Evolutionary conservation across 306 rosid genomes (phyloP).

Genomic region (Pyrus communis): DNA sequence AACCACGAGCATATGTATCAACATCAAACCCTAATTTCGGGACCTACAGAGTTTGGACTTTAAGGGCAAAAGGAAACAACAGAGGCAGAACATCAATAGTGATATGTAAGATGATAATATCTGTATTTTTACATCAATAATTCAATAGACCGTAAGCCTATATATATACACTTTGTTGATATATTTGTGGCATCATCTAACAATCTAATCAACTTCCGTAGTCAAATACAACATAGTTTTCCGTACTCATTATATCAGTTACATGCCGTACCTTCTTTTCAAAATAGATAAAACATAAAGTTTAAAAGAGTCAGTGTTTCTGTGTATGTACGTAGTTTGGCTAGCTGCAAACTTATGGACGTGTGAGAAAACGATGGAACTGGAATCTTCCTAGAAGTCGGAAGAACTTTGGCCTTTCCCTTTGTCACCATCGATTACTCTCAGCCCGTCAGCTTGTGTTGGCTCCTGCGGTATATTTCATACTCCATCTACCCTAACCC

Average conservation of each 20-base stretch:
- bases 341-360: background rate
- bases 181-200: background rate
- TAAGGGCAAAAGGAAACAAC: background rate
- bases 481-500: background rate
- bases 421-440: background rate
- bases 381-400: slow-evolving; percentile 15
- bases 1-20: background rate
- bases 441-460: background rate
- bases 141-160: background rate
- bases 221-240: background rate
- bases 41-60: background rate
- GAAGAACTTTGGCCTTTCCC: background rate
- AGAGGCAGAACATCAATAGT: background rate
- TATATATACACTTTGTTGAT: no score
- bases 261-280: background rate
- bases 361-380: background rate
- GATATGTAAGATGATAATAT: background rate
- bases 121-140: background rate
- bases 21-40: background rate
- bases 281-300: no score
- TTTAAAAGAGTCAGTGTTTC: background rate
- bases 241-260: background rate
- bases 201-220: background rate
- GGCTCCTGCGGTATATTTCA: background rate
- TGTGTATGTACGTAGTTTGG: background rate